Percentiles rank a stretch among this genome's conserved stretches.
phyloP scores from a whole-genome alignment of 176 grass and related monocot genomes.

The Carex littledalei region DNA sequence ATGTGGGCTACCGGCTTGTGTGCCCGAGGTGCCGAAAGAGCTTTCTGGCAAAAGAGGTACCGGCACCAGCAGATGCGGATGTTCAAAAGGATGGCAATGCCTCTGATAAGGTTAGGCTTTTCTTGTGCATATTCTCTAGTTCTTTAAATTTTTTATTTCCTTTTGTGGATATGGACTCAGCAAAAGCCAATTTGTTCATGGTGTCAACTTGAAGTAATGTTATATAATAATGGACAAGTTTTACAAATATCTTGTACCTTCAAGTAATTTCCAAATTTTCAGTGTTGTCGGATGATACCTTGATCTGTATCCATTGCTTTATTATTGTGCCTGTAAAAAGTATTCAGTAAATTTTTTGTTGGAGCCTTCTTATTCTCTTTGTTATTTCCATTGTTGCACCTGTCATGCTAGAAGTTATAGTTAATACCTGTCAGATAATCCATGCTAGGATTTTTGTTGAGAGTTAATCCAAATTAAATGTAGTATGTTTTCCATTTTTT shows the following conservation, averaged over 20 bases:
- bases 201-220: neutral
- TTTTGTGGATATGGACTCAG: neutral
- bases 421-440: neutral
- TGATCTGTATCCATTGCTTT: neutral
- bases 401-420: neutral
- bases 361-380: neutral
- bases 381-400: neutral
- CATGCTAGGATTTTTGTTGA: neutral
- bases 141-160: neutral
- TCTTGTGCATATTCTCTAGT: neutral
- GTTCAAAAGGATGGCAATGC: neutral
- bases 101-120: slow-evolving; percentile 8
- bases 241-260: neutral
- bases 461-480: neutral
- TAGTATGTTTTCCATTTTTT: neutral
- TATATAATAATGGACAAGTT: neutral
- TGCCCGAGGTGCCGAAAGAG: slow-evolving; percentile 79
- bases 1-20: slow-evolving; percentile 69
- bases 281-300: neutral
- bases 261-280: neutral
- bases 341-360: neutral
- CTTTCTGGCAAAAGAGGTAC: slow-evolving; percentile 74
- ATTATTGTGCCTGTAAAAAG: neutral
- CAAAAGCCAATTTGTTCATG: neutral
- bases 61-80: slow-evolving; percentile 13